phyloP scores from a whole-genome alignment of 768 basidiomycete species.

The Boletus vermiculosoides region DNA sequence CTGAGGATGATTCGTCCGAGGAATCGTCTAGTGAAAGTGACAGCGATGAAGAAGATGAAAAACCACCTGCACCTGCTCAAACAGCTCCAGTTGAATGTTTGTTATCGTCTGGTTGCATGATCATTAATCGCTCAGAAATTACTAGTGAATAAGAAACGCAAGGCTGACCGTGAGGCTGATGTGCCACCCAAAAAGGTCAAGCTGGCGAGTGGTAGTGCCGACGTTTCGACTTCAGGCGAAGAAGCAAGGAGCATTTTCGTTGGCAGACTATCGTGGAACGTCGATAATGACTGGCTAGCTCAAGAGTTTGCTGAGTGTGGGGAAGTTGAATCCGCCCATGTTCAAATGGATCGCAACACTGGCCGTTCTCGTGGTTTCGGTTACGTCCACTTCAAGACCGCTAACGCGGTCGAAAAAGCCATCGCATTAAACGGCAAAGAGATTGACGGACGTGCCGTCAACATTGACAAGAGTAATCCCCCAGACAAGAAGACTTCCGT shows the following conservation, averaged over 20 bases:
- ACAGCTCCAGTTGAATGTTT: constrained; percentile 41
- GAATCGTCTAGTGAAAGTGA: constrained; percentile 12
- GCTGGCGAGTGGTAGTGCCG: constrained; percentile 52
- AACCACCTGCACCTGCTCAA: constrained; percentile 40
- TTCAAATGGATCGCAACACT: constrained; percentile 78
- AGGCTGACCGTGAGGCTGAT: constrained; percentile 63
- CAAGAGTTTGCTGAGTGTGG: constrained; percentile 89
- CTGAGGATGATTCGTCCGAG: too few relatives aligned
- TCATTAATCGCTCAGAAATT: constrained; percentile 2
- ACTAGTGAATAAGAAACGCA: constrained; percentile 61
- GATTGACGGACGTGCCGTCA: constrained; percentile 88
- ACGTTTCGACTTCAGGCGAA: constrained; percentile 36
- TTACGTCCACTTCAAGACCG: constrained; percentile 73
- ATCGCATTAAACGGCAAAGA: constrained; percentile 79
- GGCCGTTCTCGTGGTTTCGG: constrained; percentile 86
- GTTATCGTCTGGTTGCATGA: constrained; percentile 5
- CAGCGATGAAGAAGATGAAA: constrained; percentile 3
- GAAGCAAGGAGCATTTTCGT: constrained; percentile 81
- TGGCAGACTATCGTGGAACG: constrained; percentile 91
- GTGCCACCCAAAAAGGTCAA: constrained; percentile 81
- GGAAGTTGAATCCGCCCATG: constrained; percentile 85
- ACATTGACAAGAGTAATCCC: constrained; percentile 77
- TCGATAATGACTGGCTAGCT: constrained; percentile 93
- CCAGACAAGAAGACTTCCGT: constrained; percentile 52
- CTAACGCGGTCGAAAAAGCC: constrained; percentile 76